These are phyloP conservation scores for Ajuga chamaepitys DNA, from an alignment of 257 asterid species.

Conservation along the genomic window DNA sequence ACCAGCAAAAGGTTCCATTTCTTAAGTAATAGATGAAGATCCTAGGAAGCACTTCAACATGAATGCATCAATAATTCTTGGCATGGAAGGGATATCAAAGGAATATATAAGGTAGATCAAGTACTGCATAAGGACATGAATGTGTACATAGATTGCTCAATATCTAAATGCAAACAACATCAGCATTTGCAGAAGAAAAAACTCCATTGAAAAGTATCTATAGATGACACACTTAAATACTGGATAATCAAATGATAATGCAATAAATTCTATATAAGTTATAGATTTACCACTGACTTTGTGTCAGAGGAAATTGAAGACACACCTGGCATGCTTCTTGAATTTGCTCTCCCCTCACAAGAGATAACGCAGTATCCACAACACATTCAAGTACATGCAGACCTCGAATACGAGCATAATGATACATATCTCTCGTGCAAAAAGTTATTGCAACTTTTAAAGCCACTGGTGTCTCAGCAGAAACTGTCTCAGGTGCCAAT, in stretches of 20 bases:
- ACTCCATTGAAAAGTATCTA: constrained; percentile 1
- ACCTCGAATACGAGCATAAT: constrained; percentile 78
- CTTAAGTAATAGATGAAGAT: background rate
- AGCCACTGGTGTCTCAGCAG: constrained; percentile 26
- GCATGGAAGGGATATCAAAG: background rate
- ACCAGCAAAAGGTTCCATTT: background rate
- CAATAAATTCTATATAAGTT: background rate
- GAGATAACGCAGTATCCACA: constrained; percentile 66
- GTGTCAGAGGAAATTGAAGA: constrained; percentile 8
- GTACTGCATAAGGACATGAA: background rate
- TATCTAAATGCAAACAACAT: background rate
- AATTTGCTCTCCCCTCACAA: constrained; percentile 68
- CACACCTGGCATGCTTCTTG: constrained; percentile 82
- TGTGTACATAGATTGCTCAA: background rate
- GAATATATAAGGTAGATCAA: constrained; percentile 2
- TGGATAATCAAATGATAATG: background rate
- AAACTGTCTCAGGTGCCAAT: constrained; percentile 32
- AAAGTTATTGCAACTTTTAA: constrained; percentile 39
- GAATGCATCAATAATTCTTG: background rate
- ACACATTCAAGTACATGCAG: constrained; percentile 67
- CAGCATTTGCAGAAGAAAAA: background rate
- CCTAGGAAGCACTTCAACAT: background rate
- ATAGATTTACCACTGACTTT: background rate
- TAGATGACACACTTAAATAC: background rate
- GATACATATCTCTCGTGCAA: constrained; percentile 82